Percentiles rank a stretch among this genome's conserved stretches.
Evolutionary conservation across 805 yeast genomes (phyloP).

Genomic region (Wickerhamomyces xylosicus): DNA sequence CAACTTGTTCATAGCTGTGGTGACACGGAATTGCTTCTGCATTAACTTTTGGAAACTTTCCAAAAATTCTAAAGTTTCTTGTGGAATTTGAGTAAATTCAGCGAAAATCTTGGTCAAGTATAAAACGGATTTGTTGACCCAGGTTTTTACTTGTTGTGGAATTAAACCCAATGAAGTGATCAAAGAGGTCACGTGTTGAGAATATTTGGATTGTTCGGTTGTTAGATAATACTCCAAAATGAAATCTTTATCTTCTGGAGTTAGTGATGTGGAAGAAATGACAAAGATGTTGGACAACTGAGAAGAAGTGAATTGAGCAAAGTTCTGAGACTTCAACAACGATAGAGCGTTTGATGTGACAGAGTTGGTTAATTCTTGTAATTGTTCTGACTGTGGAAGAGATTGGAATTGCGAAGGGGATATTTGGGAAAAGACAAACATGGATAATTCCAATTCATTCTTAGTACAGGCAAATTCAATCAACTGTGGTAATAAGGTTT

Average conservation of each 20-base stretch:
- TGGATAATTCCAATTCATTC: conserved; percentile 4
- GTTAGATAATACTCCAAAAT: not conserved
- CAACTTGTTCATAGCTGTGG: conserved; percentile 32
- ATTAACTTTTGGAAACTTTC: conserved; percentile 23
- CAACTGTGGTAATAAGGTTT: conserved; percentile 2
- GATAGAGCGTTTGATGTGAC: conserved; percentile 9
- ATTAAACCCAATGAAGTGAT: not conserved
- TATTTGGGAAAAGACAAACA: conserved; percentile 10
- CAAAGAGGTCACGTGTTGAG: not conserved
- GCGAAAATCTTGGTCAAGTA: conserved; percentile 58
- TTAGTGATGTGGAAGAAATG: not conserved
- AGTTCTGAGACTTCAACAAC: conserved; percentile 15
- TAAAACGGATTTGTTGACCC: conserved; percentile 50
- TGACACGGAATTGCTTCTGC: conserved; percentile 17
- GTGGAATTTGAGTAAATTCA: conserved; percentile 26
- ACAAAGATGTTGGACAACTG: conserved; percentile 20
- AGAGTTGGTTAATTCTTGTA: not conserved
- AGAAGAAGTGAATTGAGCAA: conserved; percentile 23
- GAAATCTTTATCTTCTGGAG: not conserved
- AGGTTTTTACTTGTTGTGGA: conserved; percentile 18
- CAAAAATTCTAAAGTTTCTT: conserved; percentile 24
- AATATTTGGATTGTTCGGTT: conserved; percentile 1
- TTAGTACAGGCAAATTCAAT: conserved; percentile 4
- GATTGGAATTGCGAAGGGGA: not conserved
- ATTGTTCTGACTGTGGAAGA: not conserved